phyloP scores from a whole-genome alignment of 306 rosid genomes.

The Vachellia pachyceras region DNA sequence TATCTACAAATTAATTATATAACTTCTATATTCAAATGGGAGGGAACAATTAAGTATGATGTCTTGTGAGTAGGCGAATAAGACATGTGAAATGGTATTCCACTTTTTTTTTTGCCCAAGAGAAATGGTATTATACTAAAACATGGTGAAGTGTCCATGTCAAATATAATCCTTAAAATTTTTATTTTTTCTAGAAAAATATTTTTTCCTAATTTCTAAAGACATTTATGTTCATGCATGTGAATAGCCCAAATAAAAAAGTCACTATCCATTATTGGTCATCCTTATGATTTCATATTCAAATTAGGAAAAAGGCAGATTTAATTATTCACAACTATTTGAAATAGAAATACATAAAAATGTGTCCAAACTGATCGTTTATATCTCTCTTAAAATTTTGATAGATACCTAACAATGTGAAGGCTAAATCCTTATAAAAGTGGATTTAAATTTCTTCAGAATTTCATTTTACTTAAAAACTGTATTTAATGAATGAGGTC shows the following conservation, averaged over 20 bases:
- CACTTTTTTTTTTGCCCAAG: too few relatives aligned
- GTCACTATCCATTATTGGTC: not conserved
- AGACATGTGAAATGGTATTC: too few relatives aligned
- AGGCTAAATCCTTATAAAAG: not conserved
- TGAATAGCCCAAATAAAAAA: not conserved
- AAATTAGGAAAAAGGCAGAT: not conserved
- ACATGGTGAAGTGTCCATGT: too few relatives aligned
- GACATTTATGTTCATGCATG: not conserved
- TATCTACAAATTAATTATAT: too few relatives aligned
- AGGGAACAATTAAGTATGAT: too few relatives aligned
- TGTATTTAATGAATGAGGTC: not conserved
- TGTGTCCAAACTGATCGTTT: not conserved
- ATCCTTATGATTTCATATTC: not conserved
- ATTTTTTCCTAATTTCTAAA: not conserved
- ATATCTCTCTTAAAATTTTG: not conserved
- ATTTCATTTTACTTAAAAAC: not conserved
- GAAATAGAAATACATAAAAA: not conserved
- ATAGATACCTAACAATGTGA: not conserved
- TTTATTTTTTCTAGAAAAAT: not conserved
- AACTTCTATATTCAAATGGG: too few relatives aligned
- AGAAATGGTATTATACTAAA: too few relatives aligned
- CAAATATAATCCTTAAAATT: not conserved
- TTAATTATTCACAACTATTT: not conserved
- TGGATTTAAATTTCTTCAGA: not conserved
- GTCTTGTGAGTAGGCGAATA: too few relatives aligned